Conservation (phyloP, 805 yeast genomes). For the Suhomyces tanzawaensis region DNA sequence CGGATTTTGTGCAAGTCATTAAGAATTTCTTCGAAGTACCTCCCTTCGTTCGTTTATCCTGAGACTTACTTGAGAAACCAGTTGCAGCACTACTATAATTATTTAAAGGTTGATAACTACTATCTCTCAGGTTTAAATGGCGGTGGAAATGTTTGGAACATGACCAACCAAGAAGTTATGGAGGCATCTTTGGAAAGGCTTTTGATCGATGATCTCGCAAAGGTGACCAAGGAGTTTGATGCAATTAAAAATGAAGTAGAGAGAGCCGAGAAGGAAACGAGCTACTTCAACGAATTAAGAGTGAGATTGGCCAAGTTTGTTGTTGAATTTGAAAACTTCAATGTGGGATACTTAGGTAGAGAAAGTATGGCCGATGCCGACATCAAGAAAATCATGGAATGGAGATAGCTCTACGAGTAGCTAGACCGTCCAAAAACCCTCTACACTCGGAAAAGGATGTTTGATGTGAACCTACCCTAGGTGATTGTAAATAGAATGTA, state of each 20-base stretch:
- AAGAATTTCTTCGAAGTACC: slow-evolving; percentile 37
- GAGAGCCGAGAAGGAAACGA: slow-evolving; percentile 12
- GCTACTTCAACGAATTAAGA: slow-evolving; percentile 29
- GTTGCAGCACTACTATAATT: slow-evolving; percentile 40
- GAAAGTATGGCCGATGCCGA: neutral
- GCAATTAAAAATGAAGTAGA: slow-evolving; percentile 13
- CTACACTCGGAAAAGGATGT: too few relatives aligned
- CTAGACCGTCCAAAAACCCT: too few relatives aligned
- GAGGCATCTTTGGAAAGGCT: slow-evolving; percentile 57
- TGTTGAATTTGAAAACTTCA: slow-evolving; percentile 38
- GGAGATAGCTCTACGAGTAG: too few relatives aligned
- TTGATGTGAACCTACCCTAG: too few relatives aligned
- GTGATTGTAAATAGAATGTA: too few relatives aligned
- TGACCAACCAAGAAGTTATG: slow-evolving; percentile 51
- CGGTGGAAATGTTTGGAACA: slow-evolving; percentile 42
- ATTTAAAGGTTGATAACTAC: slow-evolving; percentile 53
- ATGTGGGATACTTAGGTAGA: slow-evolving; percentile 33
- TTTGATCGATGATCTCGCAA: slow-evolving; percentile 37
- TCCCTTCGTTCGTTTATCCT: slow-evolving; percentile 40
- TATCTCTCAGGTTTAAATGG: slow-evolving; percentile 36
- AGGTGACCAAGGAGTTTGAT: slow-evolving; percentile 22
- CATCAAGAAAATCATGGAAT: neutral
- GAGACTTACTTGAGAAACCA: slow-evolving; percentile 34
- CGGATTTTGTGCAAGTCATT: slow-evolving; percentile 33
- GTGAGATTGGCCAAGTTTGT: slow-evolving; percentile 39